Conservation (phyloP, 768 basidiomycete genomes). For the Agaricus blazei region DNA sequence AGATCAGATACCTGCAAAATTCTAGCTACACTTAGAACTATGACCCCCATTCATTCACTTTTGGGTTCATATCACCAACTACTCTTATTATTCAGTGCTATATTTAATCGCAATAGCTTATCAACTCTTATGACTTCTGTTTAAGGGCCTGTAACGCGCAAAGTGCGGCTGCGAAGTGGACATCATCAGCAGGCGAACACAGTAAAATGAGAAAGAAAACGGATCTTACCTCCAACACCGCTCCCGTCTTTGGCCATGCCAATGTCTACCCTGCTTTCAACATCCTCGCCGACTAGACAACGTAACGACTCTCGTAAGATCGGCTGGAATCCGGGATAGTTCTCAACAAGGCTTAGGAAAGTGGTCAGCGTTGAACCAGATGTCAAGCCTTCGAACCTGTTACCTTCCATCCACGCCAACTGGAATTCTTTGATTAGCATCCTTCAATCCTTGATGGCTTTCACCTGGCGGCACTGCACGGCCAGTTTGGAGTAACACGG, state of each 20-base stretch:
- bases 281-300: constrained; percentile 71
- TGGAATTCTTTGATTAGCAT: constrained; percentile 46
- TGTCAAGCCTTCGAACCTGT: constrained; percentile 12
- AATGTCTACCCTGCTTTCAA: constrained; percentile 77
- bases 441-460: constrained; percentile 21
- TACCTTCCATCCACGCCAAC: constrained; percentile 95
- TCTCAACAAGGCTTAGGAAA: constrained; percentile 70
- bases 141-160: constrained; percentile 82
- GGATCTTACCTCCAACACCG: constrained; percentile 87
- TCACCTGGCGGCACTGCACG: constrained; percentile 48
- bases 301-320: constrained; percentile 70
- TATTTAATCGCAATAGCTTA: constrained; percentile 9
- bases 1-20: background rate
- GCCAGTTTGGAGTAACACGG: constrained; percentile 79
- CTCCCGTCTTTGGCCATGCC: constrained; percentile 97
- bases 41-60: too few relatives aligned
- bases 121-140: constrained; percentile 23
- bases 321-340: constrained; percentile 83
- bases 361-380: background rate
- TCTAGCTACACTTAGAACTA: background rate
- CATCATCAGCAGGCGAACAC: constrained; percentile 8
- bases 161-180: constrained; percentile 59
- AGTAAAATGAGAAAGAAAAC: background rate
- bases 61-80: too few relatives aligned
- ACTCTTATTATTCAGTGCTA: background rate